These are phyloP conservation scores for Suhomyces prunicola DNA, from an alignment of 805 yeast genomes.

Conservation along the genomic window DNA sequence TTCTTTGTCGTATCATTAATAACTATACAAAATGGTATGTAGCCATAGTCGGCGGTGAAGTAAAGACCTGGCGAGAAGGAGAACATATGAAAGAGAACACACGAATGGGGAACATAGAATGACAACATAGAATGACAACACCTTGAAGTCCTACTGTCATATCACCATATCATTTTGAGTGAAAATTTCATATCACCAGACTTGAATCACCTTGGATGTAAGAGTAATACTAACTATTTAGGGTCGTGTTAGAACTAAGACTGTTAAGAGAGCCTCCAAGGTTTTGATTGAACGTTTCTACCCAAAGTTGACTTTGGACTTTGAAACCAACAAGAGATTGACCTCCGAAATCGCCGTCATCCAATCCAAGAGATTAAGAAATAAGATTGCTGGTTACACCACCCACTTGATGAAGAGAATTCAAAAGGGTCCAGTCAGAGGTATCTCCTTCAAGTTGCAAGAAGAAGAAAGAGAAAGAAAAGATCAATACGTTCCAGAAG, in stretches of 20 bases:
- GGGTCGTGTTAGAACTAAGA: slow-evolving; percentile 99
- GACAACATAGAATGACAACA: not conserved
- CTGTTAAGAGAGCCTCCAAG: slow-evolving; percentile 99
- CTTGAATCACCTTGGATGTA: too few species aligned
- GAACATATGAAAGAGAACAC: not conserved
- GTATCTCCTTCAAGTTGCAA: slow-evolving; percentile 99
- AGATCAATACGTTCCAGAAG: slow-evolving; percentile 99
- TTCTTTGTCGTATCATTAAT: slow-evolving; percentile 13
- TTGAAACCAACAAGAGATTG: slow-evolving; percentile 99
- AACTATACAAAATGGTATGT: slow-evolving; percentile 37
- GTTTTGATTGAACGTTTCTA: slow-evolving; percentile 98
- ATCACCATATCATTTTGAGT: not conserved
- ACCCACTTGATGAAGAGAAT: slow-evolving; percentile 99
- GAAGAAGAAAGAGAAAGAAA: slow-evolving; percentile 99
- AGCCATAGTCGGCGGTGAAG: not conserved
- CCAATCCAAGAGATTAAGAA: slow-evolving; percentile 99
- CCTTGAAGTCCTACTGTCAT: too few species aligned
- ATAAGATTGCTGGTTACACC: slow-evolving; percentile 99
- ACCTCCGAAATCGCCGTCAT: slow-evolving; percentile 97
- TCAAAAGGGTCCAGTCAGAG: slow-evolving; percentile 99
- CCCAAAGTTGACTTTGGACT: slow-evolving; percentile 99
- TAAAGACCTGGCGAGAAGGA: not conserved
- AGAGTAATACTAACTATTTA: slow-evolving; percentile 31
- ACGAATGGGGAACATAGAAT: too few species aligned
- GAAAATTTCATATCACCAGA: not conserved